These are phyloP conservation scores for Karstenula rhodostoma DNA, from an alignment of 2,329 filamentous ascomycete genomes.

Conservation along the genomic window DNA sequence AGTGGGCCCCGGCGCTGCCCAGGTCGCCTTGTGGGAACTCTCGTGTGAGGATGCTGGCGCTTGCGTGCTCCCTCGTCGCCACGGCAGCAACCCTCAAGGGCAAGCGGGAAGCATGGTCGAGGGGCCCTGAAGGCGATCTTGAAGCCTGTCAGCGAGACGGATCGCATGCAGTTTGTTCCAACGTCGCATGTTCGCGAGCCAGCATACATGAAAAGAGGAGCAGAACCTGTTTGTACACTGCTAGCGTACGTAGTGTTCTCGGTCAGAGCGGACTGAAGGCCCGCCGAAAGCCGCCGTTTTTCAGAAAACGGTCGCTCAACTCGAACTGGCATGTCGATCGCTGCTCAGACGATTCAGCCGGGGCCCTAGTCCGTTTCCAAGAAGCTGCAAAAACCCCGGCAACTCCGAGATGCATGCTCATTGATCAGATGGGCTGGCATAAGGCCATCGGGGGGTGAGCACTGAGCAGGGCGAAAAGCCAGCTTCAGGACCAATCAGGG, in stretches of 20 bases:
- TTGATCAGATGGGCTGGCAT: conserved; percentile 17
- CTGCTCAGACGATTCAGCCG: conserved; percentile 35
- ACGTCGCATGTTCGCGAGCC: conserved; percentile 23
- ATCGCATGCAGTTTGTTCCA: conserved; percentile 31
- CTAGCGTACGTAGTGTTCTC: not conserved
- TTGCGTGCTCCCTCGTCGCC: conserved; percentile 33
- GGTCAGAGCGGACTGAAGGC: conserved; percentile 5
- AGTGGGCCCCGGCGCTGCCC: conserved; percentile 27
- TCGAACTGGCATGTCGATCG: conserved; percentile 36
- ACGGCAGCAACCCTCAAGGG: conserved; percentile 41
- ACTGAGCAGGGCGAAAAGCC: conserved; percentile 18
- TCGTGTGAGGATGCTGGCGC: conserved; percentile 27
- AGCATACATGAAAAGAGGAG: not conserved
- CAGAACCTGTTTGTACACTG: not conserved
- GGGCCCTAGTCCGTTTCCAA: conserved; percentile 27
- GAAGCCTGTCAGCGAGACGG: conserved; percentile 29
- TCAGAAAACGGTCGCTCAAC: conserved; percentile 31
- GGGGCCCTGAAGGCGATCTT: conserved; percentile 47
- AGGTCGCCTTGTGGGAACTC: conserved; percentile 25
- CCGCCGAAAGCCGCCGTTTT: conserved; percentile 16
- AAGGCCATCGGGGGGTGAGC: conserved; percentile 10
- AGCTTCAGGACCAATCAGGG: conserved; percentile 20
- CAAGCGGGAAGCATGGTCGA: conserved; percentile 50
- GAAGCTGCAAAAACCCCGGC: conserved; percentile 28
- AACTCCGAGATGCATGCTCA: conserved; percentile 23